Conservation (phyloP, 177 flowering plant species). For the Vitis hybrid region DNA sequence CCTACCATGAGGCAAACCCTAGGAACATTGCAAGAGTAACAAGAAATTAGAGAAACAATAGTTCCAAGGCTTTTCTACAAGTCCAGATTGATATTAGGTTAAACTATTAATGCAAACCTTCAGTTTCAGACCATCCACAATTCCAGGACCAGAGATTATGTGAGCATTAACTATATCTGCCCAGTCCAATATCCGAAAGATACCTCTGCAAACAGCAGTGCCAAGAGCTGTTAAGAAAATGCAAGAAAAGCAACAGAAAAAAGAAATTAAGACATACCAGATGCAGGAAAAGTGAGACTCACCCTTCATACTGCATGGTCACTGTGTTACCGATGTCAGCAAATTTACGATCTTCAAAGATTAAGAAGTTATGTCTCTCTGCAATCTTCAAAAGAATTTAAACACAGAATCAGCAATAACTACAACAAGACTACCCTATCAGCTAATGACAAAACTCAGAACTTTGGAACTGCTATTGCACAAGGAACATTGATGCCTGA, state of each 20-base stretch:
- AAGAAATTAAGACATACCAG: conserved; percentile 2
- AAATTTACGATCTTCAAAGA: conserved; percentile 97
- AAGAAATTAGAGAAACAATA: neutral
- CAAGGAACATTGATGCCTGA: too few species aligned
- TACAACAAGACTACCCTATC: neutral
- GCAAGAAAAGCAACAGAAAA: conserved; percentile 3
- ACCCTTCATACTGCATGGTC: conserved; percentile 99
- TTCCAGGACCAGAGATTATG: conserved; percentile 94
- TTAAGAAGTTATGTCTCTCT: conserved; percentile 82
- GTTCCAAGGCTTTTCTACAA: neutral
- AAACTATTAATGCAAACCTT: conserved; percentile 48
- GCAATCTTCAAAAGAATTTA: conserved; percentile 62
- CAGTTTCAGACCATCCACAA: conserved; percentile 92
- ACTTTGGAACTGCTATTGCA: too few species aligned
- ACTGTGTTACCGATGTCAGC: conserved; percentile 99
- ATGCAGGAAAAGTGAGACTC: conserved; percentile 18
- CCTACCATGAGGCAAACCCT: conserved; percentile 92
- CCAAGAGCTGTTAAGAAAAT: neutral
- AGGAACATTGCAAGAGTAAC: neutral
- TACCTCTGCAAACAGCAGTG: conserved; percentile 55
- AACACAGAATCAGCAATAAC: conserved; percentile 1
- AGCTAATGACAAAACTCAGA: too few species aligned
- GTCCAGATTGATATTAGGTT: neutral
- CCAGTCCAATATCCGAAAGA: conserved; percentile 89
- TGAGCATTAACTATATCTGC: conserved; percentile 95